phyloP scores from a whole-genome alignment of 2,329 filamentous ascomycete genomes.

The Clarireedia paspali region DNA sequence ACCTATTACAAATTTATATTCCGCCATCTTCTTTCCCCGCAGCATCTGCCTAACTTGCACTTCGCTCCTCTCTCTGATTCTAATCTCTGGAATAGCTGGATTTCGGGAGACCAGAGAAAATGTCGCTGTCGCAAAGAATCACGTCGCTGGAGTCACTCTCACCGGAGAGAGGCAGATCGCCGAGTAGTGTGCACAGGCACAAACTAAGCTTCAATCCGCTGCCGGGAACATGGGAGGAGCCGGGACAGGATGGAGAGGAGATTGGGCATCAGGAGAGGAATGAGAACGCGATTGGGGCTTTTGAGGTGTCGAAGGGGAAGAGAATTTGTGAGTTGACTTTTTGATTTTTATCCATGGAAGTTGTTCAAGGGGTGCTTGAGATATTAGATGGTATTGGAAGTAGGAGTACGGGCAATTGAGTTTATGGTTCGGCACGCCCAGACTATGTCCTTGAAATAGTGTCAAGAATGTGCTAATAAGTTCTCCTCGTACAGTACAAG shows the following conservation, averaged over 20 bases:
- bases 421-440: background rate
- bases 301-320: slow-evolving; percentile 31
- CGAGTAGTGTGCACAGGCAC: slow-evolving; percentile 5
- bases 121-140: slow-evolving; percentile 20
- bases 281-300: slow-evolving; percentile 28
- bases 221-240: slow-evolving; percentile 15
- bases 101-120: background rate
- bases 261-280: background rate
- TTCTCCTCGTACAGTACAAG: slow-evolving; percentile 47
- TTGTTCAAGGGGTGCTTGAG: background rate
- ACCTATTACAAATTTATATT: too few species aligned
- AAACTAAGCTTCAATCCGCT: slow-evolving; percentile 23
- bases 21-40: background rate
- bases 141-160: slow-evolving; percentile 19
- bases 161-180: slow-evolving; percentile 17
- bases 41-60: background rate
- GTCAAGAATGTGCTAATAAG: slow-evolving; percentile 1
- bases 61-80: background rate
- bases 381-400: background rate
- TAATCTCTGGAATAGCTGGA: background rate
- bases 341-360: background rate
- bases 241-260: slow-evolving; percentile 3
- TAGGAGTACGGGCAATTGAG: background rate
- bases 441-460: background rate
- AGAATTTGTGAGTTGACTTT: slow-evolving; percentile 26